phyloP scores from a whole-genome alignment of 78 protist genomes.

The Dictyostelium purpureum region DNA sequence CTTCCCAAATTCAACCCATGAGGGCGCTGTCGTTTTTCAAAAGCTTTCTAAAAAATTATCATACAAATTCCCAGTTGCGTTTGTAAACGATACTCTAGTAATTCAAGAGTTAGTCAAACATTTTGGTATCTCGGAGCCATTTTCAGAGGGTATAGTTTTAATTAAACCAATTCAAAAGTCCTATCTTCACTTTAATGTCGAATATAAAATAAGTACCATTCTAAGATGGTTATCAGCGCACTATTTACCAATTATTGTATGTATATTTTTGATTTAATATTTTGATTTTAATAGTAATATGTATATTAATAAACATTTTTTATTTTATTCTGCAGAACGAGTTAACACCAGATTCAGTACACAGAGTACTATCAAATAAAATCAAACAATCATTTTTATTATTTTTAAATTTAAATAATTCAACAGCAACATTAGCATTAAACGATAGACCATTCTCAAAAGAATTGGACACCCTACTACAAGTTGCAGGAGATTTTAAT shows the following conservation, averaged over 20 bases:
- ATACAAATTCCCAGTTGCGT: slow-evolving; percentile 17
- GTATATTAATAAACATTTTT: no score
- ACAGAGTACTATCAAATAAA: background rate
- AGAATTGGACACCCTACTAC: background rate
- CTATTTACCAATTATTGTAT: background rate
- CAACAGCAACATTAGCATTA: background rate
- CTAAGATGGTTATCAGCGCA: slow-evolving; percentile 29
- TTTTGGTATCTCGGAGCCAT: background rate
- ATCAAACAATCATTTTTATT: slow-evolving; percentile 16
- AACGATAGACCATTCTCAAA: background rate
- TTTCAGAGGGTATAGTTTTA: background rate
- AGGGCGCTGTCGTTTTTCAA: background rate
- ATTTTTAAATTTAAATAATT: background rate
- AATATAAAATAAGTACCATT: background rate
- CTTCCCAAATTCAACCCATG: background rate
- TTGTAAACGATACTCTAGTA: background rate
- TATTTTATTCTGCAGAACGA: background rate
- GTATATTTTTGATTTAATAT: no score
- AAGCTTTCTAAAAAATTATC: background rate
- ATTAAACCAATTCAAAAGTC: slow-evolving; percentile 13
- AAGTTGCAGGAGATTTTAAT: background rate
- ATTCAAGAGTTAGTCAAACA: background rate
- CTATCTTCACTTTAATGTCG: background rate
- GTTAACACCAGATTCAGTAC: slow-evolving; percentile 26
- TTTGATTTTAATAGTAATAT: no score